Base-by-base conservation (phyloP, 495 filamentous ascomycete species). In the Annulohypoxylon stygium region DNA sequence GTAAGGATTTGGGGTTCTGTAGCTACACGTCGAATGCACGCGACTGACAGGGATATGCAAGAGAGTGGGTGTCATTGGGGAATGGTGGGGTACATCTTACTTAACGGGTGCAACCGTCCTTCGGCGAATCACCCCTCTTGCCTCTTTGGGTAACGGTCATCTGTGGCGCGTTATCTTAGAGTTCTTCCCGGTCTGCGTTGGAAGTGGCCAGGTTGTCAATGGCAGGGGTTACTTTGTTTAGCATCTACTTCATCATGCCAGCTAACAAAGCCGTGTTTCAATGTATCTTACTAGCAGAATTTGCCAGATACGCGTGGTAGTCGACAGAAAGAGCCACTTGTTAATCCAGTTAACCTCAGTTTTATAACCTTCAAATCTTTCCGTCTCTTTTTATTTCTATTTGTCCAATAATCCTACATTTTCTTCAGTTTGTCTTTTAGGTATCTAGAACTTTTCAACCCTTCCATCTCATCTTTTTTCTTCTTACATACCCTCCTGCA, bases 171-270 rank as follows among this genome's bases (percentile, higher is more conserved):
- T 65, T 26, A 55, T 25, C 39, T 33, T 43, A 30, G 33, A 26
- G 10, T 70, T 37, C 54, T 8, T 30, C 8, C 2, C 8, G 9
- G n/a, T 36, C 16, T 26, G 10, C 50, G 30, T 30, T 58, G 34
- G 48, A 74, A 70, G 72, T 75, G 67, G 72, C 67, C 72, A 75
- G 72, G 25, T 70, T 70, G 72, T 63, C 72, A 62, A 70, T 70
- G 67, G 63, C 63, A 74, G 34, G 71, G 71, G 33, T 74, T 14
- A 51, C 25, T 8, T 41, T 70, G 67, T 63, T 74, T 65, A 65
- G 47, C 0, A 8, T 47, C 14, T 73, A 73, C 70, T 11, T 73
- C 1, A 0, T 25, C 0, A 10, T 6, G 7, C 47, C 4, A 4
- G 10, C 0, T 23, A 26, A 18, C 12, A 26, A 10, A 25, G 2